Evolutionary conservation across 163 green algal species (phyloP).

Genomic region (Botryococcus braunii): DNA sequence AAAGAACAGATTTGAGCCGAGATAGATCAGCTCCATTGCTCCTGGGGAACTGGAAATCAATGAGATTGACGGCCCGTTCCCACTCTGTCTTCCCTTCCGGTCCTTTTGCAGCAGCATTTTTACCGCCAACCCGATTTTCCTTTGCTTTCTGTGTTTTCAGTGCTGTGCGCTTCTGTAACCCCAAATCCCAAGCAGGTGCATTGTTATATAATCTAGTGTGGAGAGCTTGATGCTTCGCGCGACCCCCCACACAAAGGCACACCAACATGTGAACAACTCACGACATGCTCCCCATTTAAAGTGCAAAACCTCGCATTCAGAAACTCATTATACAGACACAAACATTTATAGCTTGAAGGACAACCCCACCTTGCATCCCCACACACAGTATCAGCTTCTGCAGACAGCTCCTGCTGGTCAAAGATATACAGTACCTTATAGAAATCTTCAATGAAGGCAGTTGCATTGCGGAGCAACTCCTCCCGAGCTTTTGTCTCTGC

Average conservation of each 20-base stretch:
- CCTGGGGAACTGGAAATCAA: slow-evolving; percentile 22
- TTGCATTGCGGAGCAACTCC: slow-evolving; percentile 25
- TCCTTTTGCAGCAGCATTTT: slow-evolving; percentile 4
- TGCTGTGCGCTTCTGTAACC: slow-evolving; percentile 16
- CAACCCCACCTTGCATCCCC: no score
- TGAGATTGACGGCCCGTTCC: slow-evolving; percentile 26
- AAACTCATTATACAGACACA: no score
- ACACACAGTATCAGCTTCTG: no score
- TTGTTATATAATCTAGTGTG: not conserved
- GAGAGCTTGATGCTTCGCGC: not conserved
- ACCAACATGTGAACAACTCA: no score
- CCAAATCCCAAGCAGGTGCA: not conserved
- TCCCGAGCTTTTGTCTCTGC: slow-evolving; percentile 18
- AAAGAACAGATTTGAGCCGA: slow-evolving; percentile 41
- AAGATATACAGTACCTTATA: slow-evolving; percentile 24
- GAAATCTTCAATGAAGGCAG: slow-evolving; percentile 31
- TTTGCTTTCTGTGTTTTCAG: slow-evolving; percentile 18
- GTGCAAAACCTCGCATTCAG: no score
- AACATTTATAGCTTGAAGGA: no score
- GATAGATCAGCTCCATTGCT: slow-evolving; percentile 27
- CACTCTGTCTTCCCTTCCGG: slow-evolving; percentile 26
- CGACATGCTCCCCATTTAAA: no score
- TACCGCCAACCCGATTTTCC: slow-evolving; percentile 16
- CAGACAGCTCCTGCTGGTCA: not conserved
- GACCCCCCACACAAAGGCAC: no score